These are phyloP conservation scores for Emergomyces pasteurianus DNA, from an alignment of 2,329 filamentous ascomycete genomes.

Conservation along the genomic window DNA sequence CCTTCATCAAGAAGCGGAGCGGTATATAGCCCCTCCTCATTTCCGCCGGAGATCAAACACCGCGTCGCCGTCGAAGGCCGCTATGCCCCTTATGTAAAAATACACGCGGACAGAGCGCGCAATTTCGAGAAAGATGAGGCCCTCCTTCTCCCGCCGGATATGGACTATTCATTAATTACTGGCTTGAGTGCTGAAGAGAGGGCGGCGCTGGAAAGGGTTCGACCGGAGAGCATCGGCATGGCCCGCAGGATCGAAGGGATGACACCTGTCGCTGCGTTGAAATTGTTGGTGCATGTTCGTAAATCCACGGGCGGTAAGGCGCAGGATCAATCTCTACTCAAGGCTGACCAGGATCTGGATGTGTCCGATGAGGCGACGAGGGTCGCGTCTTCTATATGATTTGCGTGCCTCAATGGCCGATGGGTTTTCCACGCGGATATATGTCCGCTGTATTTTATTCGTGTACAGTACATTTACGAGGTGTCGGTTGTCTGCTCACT, in stretches of 20 bases:
- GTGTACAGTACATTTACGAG: not conserved
- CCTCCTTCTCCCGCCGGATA: conserved; percentile 55
- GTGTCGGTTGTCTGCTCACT: not conserved
- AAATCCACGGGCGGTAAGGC: conserved; percentile 7
- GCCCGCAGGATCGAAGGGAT: conserved; percentile 75
- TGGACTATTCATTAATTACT: conserved; percentile 63
- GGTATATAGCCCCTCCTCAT: conserved; percentile 38
- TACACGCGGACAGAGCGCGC: conserved; percentile 55
- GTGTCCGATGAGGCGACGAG: not conserved
- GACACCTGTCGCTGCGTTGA: conserved; percentile 34
- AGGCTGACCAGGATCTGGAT: not conserved
- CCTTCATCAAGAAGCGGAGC: conserved; percentile 12
- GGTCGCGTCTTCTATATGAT: not conserved
- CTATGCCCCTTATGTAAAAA: conserved; percentile 76
- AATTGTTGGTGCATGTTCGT: conserved; percentile 33
- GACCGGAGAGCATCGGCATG: conserved; percentile 79
- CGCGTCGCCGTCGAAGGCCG: conserved; percentile 70
- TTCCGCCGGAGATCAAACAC: conserved; percentile 44
- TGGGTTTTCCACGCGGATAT: not conserved
- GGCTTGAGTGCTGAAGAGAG: conserved; percentile 74
- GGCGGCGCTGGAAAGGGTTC: conserved; percentile 53
- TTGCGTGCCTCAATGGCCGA: not conserved
- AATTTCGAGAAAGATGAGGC: conserved; percentile 66
- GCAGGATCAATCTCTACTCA: not conserved
- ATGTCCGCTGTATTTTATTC: not conserved